These are phyloP conservation scores for Podospora tetraspora DNA, from an alignment of 495 filamentous ascomycete species.

Conservation along the genomic window DNA sequence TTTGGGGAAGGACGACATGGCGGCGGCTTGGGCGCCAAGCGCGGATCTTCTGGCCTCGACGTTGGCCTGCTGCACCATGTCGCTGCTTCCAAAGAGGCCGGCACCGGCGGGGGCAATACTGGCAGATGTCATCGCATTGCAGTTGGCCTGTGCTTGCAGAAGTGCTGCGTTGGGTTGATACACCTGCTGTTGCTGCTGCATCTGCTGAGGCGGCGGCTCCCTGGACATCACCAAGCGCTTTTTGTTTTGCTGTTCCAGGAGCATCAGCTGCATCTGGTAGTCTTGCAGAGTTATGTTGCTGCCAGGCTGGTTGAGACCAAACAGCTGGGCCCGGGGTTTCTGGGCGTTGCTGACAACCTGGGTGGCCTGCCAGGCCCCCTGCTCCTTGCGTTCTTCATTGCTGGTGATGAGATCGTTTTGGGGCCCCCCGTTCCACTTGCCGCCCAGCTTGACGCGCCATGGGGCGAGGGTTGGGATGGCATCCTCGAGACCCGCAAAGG, in stretches of 20 bases:
- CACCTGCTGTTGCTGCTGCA: not conserved
- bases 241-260: slow-evolving; percentile 2
- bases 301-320: slow-evolving; percentile 21
- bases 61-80: too few species aligned
- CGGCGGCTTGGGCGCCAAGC: not conserved
- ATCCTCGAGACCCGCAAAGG: slow-evolving; percentile 56
- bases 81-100: not conserved
- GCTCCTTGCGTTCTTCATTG: slow-evolving; percentile 24
- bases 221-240: not conserved
- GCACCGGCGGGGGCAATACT: too few species aligned
- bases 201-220: not conserved
- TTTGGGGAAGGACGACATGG: not conserved
- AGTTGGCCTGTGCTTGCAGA: too few species aligned
- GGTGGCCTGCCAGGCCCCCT: slow-evolving; percentile 21
- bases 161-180: too few species aligned
- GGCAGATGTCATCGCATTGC: too few species aligned
- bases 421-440: slow-evolving; percentile 16
- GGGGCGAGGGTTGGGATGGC: slow-evolving; percentile 51
- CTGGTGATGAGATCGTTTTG: slow-evolving; percentile 24
- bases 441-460: slow-evolving; percentile 53
- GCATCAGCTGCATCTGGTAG: slow-evolving; percentile 6
- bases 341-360: slow-evolving; percentile 20
- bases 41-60: too few species aligned
- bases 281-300: not conserved
- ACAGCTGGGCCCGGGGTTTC: slow-evolving; percentile 32